Conservation (phyloP, 352 stramenopile species). For the Pilasporangium apinafurcum region DNA sequence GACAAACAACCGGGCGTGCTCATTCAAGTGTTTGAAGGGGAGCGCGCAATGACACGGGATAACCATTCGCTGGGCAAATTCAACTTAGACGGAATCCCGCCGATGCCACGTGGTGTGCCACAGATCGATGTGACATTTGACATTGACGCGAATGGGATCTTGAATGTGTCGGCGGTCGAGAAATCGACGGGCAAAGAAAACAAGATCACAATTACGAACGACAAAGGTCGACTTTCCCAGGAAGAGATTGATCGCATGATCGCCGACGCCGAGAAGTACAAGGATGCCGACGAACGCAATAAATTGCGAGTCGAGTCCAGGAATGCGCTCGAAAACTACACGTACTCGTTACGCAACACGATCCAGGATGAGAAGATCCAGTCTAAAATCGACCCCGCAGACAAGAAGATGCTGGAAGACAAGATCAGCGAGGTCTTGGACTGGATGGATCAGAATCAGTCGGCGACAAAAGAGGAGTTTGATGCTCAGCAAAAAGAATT, state of each 20-base stretch:
- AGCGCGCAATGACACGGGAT: slow-evolving; percentile 84
- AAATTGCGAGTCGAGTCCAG: slow-evolving; percentile 63
- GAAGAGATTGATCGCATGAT: slow-evolving; percentile 93
- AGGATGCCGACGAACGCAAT: slow-evolving; percentile 82
- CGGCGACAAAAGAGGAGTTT: slow-evolving; percentile 76
- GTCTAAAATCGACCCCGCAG: slow-evolving; percentile 50
- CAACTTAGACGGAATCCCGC: slow-evolving; percentile 51
- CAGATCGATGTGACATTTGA: slow-evolving; percentile 77
- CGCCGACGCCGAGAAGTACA: slow-evolving; percentile 88
- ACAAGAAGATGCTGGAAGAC: slow-evolving; percentile 40
- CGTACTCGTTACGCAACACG: slow-evolving; percentile 76
- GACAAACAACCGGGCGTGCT: slow-evolving; percentile 68
- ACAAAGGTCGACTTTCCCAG: slow-evolving; percentile 89
- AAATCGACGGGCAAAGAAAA: slow-evolving; percentile 88
- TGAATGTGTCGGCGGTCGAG: slow-evolving; percentile 79
- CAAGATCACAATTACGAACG: slow-evolving; percentile 95
- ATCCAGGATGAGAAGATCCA: slow-evolving; percentile 79
- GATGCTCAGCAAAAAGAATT: slow-evolving; percentile 87
- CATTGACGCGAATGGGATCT: slow-evolving; percentile 76
- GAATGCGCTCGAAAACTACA: slow-evolving; percentile 88
- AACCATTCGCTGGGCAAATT: slow-evolving; percentile 75
- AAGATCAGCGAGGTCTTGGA: slow-evolving; percentile 54
- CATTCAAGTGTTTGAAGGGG: slow-evolving; percentile 79
- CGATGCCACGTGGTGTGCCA: slow-evolving; percentile 52
- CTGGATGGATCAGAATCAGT: slow-evolving; percentile 55